Evolutionary conservation across 2,329 filamentous ascomycete genomes (phyloP).

Genomic region (Leptographium procerum): DNA sequence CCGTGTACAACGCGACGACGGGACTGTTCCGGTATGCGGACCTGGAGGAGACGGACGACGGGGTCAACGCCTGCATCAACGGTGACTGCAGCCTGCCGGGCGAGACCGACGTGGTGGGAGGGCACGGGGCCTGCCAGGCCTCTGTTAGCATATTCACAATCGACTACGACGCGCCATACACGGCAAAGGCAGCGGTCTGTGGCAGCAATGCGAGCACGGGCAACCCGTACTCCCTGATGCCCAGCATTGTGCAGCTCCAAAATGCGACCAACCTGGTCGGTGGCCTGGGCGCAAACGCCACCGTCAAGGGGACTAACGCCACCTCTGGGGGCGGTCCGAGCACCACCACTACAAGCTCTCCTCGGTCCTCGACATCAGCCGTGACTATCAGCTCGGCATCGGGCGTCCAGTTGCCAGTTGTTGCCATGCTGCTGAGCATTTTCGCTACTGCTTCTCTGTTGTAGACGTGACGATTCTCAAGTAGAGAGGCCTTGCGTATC

Average conservation of each 20-base stretch:
- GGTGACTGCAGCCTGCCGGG: conserved; percentile 10
- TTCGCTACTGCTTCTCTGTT: neutral
- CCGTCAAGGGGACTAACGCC: neutral
- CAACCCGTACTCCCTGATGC: conserved; percentile 6
- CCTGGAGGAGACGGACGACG: neutral
- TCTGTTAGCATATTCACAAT: conserved; percentile 13
- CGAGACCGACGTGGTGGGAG: conserved; percentile 6
- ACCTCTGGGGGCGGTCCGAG: neutral
- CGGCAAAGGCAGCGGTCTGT: neutral
- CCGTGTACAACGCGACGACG: conserved; percentile 9
- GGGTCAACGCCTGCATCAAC: conserved; percentile 9
- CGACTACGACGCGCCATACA: conserved; percentile 10
- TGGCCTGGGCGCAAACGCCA: conserved; percentile 8
- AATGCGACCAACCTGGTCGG: conserved; percentile 6
- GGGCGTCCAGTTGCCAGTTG: neutral
- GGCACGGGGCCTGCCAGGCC: neutral
- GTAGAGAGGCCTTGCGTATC: no score
- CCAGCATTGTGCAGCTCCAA: conserved; percentile 7
- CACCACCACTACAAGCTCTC: neutral
- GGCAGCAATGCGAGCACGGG: neutral
- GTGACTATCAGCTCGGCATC: neutral
- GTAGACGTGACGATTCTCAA: neutral
- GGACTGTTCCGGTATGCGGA: conserved; percentile 11
- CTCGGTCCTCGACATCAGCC: neutral
- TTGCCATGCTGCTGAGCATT: neutral